Base-by-base conservation (phyloP, 148 eudicot species). In the Nepenthes mirabilis region DNA sequence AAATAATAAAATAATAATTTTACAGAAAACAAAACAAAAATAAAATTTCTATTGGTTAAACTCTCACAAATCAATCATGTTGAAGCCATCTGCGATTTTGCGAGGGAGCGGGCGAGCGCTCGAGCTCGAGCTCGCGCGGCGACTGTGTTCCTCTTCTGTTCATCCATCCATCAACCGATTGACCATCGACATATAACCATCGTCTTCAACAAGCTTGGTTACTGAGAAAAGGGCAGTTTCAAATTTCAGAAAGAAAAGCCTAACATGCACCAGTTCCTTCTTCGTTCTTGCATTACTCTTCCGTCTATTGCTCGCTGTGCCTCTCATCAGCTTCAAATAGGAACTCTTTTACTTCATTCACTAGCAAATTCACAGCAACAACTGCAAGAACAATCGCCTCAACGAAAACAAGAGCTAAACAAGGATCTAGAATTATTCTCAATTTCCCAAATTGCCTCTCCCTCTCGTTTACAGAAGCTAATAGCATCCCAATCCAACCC, bases 401-500 rank as follows among this genome's bases (percentile, higher is more conserved):
- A 50, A 52, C 3, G 50, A 56, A 60, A 37, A 47, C 64, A 63
- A 9, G 35, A 68, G 13, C 32, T 72, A 67, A 59, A 58, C 43
- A 70, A 58, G 49, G 65, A 57, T 9, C 12, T 72, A 3, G 62
- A 65, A 2, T 47, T 66, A 4, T 67, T 66, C 43, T 76, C 75
- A 2, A 63, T 47, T 6, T 54, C 77, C 73, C 70, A 58, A 51
- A 55, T 76, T n/a, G 75, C 75, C 13, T 79, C 97, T 65, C 87
- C 91, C 1, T 52, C 76, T 60, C 83, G 75, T 65, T 60, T 90
- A 47, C 80, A 74, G 52, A 90, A 90, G 69, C 61, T 90, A 11
- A 82, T 90, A 35, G 72, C 87, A 0, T 70, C 85, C 23, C 95
- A 91, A 71, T 61, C 87, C 7, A 95, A 91, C 57, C 89, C 97